Percentiles rank a stretch among this genome's conserved stretches.
Evolutionary conservation across 2,329 filamentous ascomycete genomes (phyloP).

Genomic region (Colletotrichum tamarilloi): DNA sequence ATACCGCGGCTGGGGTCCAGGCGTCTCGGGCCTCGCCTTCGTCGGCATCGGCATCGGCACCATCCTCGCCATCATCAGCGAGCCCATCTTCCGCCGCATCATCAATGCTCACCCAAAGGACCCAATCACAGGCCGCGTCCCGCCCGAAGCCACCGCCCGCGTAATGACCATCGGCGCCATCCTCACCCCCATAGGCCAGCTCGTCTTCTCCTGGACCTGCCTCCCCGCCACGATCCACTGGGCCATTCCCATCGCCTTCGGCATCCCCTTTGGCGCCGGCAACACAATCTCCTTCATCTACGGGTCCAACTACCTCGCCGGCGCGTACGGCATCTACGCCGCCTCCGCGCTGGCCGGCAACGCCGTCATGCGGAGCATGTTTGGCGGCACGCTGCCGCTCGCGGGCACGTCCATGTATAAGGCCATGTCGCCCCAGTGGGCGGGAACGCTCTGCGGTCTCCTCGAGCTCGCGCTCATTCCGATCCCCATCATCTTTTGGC

Average conservation of each 20-base stretch:
- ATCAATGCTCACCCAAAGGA: slow-evolving; percentile 83
- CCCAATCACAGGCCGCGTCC: slow-evolving; percentile 76
- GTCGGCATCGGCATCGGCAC: slow-evolving; percentile 76
- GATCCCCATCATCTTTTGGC: slow-evolving; percentile 83
- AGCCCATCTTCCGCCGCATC: slow-evolving; percentile 79
- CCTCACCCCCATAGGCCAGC: slow-evolving; percentile 79
- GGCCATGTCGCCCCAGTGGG: slow-evolving; percentile 79
- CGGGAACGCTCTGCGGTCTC: slow-evolving; percentile 79
- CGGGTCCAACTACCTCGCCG: slow-evolving; percentile 81
- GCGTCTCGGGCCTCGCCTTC: slow-evolving; percentile 82
- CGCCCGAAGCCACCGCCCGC: slow-evolving; percentile 84
- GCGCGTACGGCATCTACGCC: slow-evolving; percentile 80
- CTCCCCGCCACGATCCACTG: slow-evolving; percentile 82
- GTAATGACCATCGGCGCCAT: slow-evolving; percentile 83
- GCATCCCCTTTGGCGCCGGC: slow-evolving; percentile 81
- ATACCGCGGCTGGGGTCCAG: slow-evolving; percentile 79
- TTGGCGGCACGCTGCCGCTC: slow-evolving; percentile 83
- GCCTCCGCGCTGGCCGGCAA: slow-evolving; percentile 86
- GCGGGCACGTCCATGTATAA: slow-evolving; percentile 79
- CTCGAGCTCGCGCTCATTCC: slow-evolving; percentile 81
- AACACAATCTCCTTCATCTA: slow-evolving; percentile 88
- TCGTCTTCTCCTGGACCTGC: slow-evolving; percentile 91
- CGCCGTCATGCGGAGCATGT: slow-evolving; percentile 75
- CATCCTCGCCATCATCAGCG: slow-evolving; percentile 68
- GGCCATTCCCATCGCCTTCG: slow-evolving; percentile 82